Evolutionary conservation across 768 basidiomycete species (phyloP).

Genomic region (Lactarius vividus): DNA sequence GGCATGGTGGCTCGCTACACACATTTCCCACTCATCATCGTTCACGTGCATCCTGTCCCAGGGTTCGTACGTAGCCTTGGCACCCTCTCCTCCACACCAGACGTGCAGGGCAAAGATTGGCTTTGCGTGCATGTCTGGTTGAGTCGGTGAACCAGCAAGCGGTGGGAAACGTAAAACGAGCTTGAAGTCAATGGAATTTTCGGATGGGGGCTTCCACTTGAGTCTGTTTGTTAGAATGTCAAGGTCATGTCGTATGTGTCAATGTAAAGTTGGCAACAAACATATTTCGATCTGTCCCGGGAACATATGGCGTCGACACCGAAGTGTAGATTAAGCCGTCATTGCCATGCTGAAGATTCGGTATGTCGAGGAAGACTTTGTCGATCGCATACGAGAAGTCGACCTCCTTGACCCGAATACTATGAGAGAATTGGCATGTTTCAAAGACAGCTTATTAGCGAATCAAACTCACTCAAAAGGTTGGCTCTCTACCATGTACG

Average conservation of each 20-base stretch:
- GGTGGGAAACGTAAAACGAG: conserved; percentile 93
- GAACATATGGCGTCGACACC: conserved; percentile 73
- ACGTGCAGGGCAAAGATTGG: conserved; percentile 82
- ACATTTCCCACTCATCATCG: conserved; percentile 94
- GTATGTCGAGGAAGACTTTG: conserved; percentile 85
- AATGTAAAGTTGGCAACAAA: conserved; percentile 34
- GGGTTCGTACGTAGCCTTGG: conserved; percentile 63
- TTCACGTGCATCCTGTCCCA: conserved; percentile 84
- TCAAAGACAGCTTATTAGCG: not conserved
- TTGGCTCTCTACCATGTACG: conserved; percentile 55
- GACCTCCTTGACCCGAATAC: conserved; percentile 86
- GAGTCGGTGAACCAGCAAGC: conserved; percentile 42
- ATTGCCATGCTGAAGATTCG: conserved; percentile 82
- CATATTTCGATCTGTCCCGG: conserved; percentile 88
- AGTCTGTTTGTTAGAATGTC: conserved; percentile 56
- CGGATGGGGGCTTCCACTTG: conserved; percentile 98
- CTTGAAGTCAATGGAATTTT: conserved; percentile 98
- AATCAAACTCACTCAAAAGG: conserved; percentile 76
- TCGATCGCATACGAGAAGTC: conserved; percentile 84
- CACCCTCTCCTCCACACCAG: conserved; percentile 70
- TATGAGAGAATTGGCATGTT: conserved; percentile 33
- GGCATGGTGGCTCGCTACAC: conserved; percentile 33
- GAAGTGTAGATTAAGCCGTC: conserved; percentile 98
- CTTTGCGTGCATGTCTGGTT: conserved; percentile 81
- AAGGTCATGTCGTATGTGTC: not conserved